Base-by-base conservation (phyloP, 345 rosid species). In the Hypericum perforatum region DNA sequence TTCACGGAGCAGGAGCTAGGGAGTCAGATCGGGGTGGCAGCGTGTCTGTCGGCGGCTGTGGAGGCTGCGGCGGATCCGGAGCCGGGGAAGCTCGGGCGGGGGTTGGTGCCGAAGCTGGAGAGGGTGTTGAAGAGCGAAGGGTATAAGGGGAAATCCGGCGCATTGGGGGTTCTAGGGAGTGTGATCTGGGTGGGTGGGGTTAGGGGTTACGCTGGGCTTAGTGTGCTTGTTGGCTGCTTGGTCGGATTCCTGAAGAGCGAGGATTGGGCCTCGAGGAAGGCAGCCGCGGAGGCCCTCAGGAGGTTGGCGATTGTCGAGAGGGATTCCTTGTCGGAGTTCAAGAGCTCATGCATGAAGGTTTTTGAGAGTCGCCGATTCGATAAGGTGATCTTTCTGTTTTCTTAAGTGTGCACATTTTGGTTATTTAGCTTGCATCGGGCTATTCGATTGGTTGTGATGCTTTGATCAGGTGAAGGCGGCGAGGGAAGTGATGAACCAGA, bases 201-300 rank as follows among this genome's bases (percentile, higher is more conserved):
- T 3, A 54, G 69, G 5, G 77, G 70, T 3, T 22, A 46, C 7
- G 63, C 40, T 15, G 66, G 71, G 32, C 47, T 58, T 41, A 77
- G 53, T 5, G 80, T 74, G 29, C 65, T 92, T 72, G 78, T 70
- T 40, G 78, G 74, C 37, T 82, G 84, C 47, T 70, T 92, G 59
- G 54, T 77, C 39, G 76, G 84, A 9, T 81, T 80, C 59, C 73
- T 92, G 76, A 70, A 75, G 41, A 67, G 82, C 14, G 79, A 72
- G 56, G 96, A 87, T 59, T 92, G 98, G 95, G 85, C 96, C 9
- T 78, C 83, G 39, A 87, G 98, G 69, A 91, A 87, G 69, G 95
- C 85, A 0, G 89, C 95, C 5, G 88, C 88, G 6, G 96, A 85
- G 70, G 94, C 84, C 7, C 78, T 92, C 54, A 64, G 76, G 65